Evolutionary conservation across 2,329 filamentous ascomycete species (phyloP).

Genomic region (Diaporthe nobilis): DNA sequence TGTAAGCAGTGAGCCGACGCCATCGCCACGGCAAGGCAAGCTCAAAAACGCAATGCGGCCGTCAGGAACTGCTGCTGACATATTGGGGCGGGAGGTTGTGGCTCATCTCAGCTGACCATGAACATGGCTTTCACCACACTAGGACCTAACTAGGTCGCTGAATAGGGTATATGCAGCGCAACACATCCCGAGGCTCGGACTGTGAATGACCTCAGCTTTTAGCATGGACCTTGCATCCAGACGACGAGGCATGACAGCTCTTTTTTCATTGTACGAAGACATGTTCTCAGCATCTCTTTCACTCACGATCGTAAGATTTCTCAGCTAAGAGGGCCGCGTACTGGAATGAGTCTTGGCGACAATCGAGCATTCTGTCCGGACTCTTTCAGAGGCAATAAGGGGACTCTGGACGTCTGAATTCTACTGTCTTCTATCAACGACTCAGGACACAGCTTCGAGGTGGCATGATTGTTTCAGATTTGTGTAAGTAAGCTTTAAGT

Average conservation of each 20-base stretch:
- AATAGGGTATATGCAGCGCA: neutral
- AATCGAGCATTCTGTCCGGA: neutral
- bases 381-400: neutral
- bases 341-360: too few species aligned
- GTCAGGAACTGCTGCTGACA: slow-evolving; percentile 21
- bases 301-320: neutral
- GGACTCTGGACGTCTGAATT: too few species aligned
- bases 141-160: neutral
- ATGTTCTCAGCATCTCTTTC: neutral
- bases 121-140: slow-evolving; percentile 2
- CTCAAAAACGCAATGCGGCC: neutral
- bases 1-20: neutral
- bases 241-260: neutral
- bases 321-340: neutral
- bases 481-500: too few species aligned
- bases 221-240: neutral
- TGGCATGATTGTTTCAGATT: too few species aligned
- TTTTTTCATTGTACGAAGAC: neutral
- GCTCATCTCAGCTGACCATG: slow-evolving; percentile 9
- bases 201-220: neutral
- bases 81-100: neutral
- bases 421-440: too few species aligned
- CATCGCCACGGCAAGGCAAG: neutral
- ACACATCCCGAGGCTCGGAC: neutral
- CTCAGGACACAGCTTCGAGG: too few species aligned